phyloP scores from a whole-genome alignment of 352 stramenopile genomes.

The Bremia lactucae region DNA sequence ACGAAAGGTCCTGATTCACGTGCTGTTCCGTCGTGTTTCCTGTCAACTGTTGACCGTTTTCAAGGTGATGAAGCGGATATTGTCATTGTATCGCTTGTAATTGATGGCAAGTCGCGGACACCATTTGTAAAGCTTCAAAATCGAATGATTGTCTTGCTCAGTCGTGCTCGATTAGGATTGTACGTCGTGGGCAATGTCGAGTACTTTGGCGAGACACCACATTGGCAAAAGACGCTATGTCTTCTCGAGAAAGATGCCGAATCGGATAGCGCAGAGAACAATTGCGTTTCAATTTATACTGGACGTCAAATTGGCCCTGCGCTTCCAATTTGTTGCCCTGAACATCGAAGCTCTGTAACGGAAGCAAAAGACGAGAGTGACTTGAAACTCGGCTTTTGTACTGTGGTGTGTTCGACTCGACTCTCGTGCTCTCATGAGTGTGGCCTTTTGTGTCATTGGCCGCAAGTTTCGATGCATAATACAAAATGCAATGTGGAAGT shows the following conservation, averaged over 20 bases:
- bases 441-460: constrained; percentile 59
- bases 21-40: constrained; percentile 30
- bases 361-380: constrained; percentile 27
- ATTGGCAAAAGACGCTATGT: constrained; percentile 70
- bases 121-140: constrained; percentile 85
- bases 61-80: constrained; percentile 85
- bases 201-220: constrained; percentile 65
- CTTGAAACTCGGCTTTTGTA: constrained; percentile 66
- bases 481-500: constrained; percentile 38
- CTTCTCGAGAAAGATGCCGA: constrained; percentile 33
- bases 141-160: constrained; percentile 84
- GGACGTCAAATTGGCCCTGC: constrained; percentile 35
- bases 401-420: constrained; percentile 40
- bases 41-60: constrained; percentile 86
- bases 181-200: constrained; percentile 76
- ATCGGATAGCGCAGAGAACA: constrained; percentile 24
- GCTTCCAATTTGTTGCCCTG: constrained; percentile 73
- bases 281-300: constrained; percentile 27
- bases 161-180: constrained; percentile 74
- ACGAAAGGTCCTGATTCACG: constrained; percentile 14
- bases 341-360: constrained; percentile 35
- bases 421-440: constrained; percentile 65
- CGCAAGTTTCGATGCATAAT: constrained; percentile 46
- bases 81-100: constrained; percentile 82
- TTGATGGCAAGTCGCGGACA: constrained; percentile 81